These are phyloP conservation scores for Eutrema heterophyllum DNA, from an alignment of 345 rosid genomes.

Conservation along the genomic window DNA sequence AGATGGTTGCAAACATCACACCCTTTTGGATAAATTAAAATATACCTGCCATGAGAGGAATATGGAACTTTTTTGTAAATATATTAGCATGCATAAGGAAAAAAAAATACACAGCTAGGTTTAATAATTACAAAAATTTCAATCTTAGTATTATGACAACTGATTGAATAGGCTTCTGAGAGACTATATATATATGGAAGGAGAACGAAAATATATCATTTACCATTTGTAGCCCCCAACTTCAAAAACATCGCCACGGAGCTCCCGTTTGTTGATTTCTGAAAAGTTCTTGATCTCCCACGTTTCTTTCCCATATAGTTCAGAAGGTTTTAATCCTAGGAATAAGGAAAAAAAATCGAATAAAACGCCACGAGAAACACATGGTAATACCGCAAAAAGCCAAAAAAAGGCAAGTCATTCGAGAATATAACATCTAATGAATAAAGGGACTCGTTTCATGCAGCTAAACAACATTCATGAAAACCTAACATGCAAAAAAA, in stretches of 20 bases:
- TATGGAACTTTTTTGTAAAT: background rate
- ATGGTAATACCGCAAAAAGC: background rate
- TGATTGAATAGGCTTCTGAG: background rate
- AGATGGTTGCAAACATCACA: conserved; percentile 93
- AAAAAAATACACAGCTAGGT: background rate
- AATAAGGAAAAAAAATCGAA: background rate
- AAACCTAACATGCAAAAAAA: background rate
- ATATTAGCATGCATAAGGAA: background rate
- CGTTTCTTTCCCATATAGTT: conserved; percentile 68
- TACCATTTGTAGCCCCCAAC: conserved; percentile 96
- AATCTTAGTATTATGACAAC: background rate
- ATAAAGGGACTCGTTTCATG: background rate
- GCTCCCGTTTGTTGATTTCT: conserved; percentile 74
- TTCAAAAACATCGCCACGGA: conserved; percentile 70
- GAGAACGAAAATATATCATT: conserved; percentile 13
- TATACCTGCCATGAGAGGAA: conserved; percentile 54
- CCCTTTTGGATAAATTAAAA: conserved; percentile 84
- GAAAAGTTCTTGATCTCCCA: conserved; percentile 94
- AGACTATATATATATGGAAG: background rate
- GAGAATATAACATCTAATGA: too few species aligned
- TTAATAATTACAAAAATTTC: background rate
- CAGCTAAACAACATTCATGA: background rate
- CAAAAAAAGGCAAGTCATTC: background rate
- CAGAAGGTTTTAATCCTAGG: conserved; percentile 73
- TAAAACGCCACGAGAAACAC: background rate